Evolutionary conservation across 768 basidiomycete genomes (phyloP), one percentile per base, ranked within the genome.

Genomic region (Boletus huronensis): DNA sequence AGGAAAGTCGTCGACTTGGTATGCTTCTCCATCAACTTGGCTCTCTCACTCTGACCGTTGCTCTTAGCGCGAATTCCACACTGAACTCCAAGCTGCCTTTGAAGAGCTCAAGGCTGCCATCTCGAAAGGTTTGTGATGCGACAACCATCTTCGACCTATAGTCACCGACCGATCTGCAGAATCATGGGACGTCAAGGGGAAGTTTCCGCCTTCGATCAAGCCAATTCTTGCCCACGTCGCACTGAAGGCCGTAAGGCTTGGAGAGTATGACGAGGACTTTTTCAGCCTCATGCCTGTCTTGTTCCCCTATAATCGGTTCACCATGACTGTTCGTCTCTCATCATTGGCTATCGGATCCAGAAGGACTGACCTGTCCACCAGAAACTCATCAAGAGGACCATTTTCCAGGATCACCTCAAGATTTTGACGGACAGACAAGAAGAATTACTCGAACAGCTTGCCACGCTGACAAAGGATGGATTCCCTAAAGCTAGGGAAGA

Each of bases 271-370:
- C 57, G 94, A 96, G 17, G 82, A 89, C 62, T 96, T 96, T 70
- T 98, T 96, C 74, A 86, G 83, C 62, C 76, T 88, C 19, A 88
- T 98, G 83, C 92, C 95, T 0, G 77, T 73, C 23, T 69, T 96
- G 36, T 93, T 98, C 63, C 93, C 93, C 0, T 98, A 98, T 67
- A 99, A 99, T 74, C 85, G 87, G 59, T 99, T 90, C 68, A 96
- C 92, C 0, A 93, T 98, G 86, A 88, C 81, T 48, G 87, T 90
- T 51, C 48, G 86, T 77, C 17, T 28, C 36, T 41, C 19, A 39
- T 45, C 31, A 0, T 48, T 35, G 25, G 8, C 38, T 13, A 9
- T 38, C 34, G 3, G 25, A 25, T 32, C 43, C 16, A 52, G 28
- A 21, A 26, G 14, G 0, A 17, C 58, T 70, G 34, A 70, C 50